phyloP scores from a whole-genome alignment of 2,329 filamentous ascomycete genomes.

The Ampelomyces quisqualis region DNA sequence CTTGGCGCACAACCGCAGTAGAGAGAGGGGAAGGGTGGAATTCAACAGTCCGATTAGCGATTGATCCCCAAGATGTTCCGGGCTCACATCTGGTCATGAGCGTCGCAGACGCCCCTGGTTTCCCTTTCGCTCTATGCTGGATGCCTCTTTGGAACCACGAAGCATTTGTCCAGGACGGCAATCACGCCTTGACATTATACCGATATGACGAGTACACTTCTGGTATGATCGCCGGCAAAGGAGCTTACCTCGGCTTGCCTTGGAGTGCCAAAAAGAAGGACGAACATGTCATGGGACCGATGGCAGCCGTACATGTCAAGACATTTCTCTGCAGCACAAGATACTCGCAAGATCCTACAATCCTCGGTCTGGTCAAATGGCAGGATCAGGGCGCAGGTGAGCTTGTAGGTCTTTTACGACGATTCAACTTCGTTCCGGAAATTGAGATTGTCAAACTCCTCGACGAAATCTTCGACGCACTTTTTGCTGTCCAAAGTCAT shows the following conservation, averaged over 20 bases:
- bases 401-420: slow-evolving; percentile 71
- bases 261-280: slow-evolving; percentile 79
- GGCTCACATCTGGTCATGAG: slow-evolving; percentile 87
- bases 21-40: slow-evolving; percentile 83
- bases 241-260: slow-evolving; percentile 81
- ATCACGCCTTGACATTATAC: slow-evolving; percentile 80
- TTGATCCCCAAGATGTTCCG: slow-evolving; percentile 77
- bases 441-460: slow-evolving; percentile 97
- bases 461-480: slow-evolving; percentile 81
- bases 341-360: slow-evolving; percentile 87
- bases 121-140: slow-evolving; percentile 88
- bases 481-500: slow-evolving; percentile 90
- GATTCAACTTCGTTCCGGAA: slow-evolving; percentile 90
- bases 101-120: slow-evolving; percentile 79
- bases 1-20: slow-evolving; percentile 82
- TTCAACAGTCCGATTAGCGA: slow-evolving; percentile 78
- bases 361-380: slow-evolving; percentile 85
- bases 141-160: slow-evolving; percentile 91
- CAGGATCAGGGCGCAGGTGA: slow-evolving; percentile 71
- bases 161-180: slow-evolving; percentile 84
- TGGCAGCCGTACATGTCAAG: slow-evolving; percentile 75
- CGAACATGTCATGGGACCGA: slow-evolving; percentile 70
- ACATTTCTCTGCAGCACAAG: slow-evolving; percentile 93
- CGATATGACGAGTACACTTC: slow-evolving; percentile 89
- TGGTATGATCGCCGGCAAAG: slow-evolving; percentile 69